Base-by-base conservation (phyloP, 805 yeast genomes). In the Pichia gijzeniarum region DNA sequence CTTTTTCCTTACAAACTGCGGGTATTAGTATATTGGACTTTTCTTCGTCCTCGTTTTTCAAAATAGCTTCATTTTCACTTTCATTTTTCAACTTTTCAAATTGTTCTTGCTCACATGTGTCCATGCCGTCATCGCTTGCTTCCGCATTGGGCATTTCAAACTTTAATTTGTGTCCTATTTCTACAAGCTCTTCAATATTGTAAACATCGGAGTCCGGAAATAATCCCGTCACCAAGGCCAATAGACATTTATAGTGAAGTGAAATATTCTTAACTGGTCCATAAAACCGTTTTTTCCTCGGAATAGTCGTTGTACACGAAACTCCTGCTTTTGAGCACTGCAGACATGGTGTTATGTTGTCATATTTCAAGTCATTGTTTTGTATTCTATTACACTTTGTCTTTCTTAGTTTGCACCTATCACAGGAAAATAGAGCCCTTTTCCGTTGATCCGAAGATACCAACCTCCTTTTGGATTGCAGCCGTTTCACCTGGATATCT, bases 201-300 rank as follows among this genome's bases (percentile, higher is more conserved):
- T 68, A 67, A 25, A 68, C 62, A 48, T 73, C 77, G 17, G 64
- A 59, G 40, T 71, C 70, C 0, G 77, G 77, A 47, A 68, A 70
- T 4, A 73, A 53, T 0, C 72, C 72, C 8, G 63, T 58, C 2
- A 71, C 66, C 20, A 73, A 48, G 13, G 64, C 57, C 28, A 64
- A 41, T 6, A 73, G 57, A 35, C 73, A 68, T 48, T 65, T 69
- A 48, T 72, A 71, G 52, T 73, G 77, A 8, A 66, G 52, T 0
- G 70, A 65, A 19, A 71, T 58, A 48, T 71, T 68, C 48, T 71
- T 73, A 5, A 69, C 58, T 1, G 74, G 69, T 0, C 72, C 73
- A 46, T 64, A 62, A 21, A 65, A 63, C 16, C 74, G 52, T 47
- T 68, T 64, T 52, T 72, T 67, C 38, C 77, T 53, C 0, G 72